Base-by-base conservation (phyloP, 208 protist genomes). In the Trypanosoma rangeli region DNA sequence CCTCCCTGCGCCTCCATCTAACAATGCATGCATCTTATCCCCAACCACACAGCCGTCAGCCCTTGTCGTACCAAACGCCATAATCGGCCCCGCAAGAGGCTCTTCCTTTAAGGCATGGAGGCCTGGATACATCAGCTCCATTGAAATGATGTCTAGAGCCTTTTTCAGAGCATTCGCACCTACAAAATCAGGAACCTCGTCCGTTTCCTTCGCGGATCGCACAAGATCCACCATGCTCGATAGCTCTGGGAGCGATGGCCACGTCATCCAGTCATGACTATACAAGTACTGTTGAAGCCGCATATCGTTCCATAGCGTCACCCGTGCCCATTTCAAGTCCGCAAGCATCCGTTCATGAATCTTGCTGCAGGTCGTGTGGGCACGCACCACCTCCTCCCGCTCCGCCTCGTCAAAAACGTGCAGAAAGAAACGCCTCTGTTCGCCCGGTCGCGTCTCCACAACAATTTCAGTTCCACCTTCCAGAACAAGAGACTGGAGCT, bases 391-490 rank as follows among this genome's bases (percentile, higher is more conserved):
- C 5, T 86, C 70, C 37, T 58, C 33, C 4, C 90, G 85, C 64
- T 93, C 90, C 20, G 75, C 65, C 52, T 89, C 90, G 64, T 89
- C 86, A 56, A 81, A 68, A 46, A 95, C 64, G 63, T 84, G 80
- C 15, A 95, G 26, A 58, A 89, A 88, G 37, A 79, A 74, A n/a
- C 83, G 80, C 7, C 70, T 74, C 24, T 65, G 59, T 18, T 73
- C 76, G 39, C 15, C 61, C 0, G 53, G 33, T 0, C 55, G 60
- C 18, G 42, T 48, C 68, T 87, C 83, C 29, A 85, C 81, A 12
- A 93, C 68, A 54, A 91, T 64, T 63, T 95, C 85, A 13, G 86
- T 78, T 1, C 78, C 86, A 18, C 83, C 76, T 37, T 42, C 49
- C 29, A 80, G 31, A 5, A 89, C 70, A 39, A 63, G 65, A 20